Evolutionary conservation across 495 filamentous ascomycete genomes (phyloP).

Genomic region (Aspergillus nanangensis): DNA sequence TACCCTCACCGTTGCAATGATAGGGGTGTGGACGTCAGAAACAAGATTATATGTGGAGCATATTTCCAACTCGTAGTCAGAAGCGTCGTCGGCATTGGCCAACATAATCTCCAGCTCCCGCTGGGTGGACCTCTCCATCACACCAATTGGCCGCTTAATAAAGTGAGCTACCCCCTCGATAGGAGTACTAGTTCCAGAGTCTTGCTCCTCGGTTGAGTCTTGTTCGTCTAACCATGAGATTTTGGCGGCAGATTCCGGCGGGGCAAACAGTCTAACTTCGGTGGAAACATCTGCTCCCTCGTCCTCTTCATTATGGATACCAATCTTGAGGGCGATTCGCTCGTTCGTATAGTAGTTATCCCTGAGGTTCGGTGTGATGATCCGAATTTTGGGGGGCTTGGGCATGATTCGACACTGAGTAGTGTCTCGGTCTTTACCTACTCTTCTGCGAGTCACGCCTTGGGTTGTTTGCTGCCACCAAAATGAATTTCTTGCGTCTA

Average conservation of each 20-base stretch:
- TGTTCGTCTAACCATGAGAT: slow-evolving; percentile 43
- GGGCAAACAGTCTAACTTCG: slow-evolving; percentile 62
- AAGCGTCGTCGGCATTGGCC: slow-evolving; percentile 41
- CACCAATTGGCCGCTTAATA: slow-evolving; percentile 30
- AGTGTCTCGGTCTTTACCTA: slow-evolving; percentile 37
- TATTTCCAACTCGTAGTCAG: slow-evolving; percentile 65
- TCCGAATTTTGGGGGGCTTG: slow-evolving; percentile 86
- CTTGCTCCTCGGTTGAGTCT: slow-evolving; percentile 7
- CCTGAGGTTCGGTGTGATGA: slow-evolving; percentile 55
- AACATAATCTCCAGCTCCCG: slow-evolving; percentile 30
- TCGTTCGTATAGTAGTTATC: slow-evolving; percentile 84
- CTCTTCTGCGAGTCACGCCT: slow-evolving; percentile 28
- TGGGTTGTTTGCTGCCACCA: slow-evolving; percentile 54
- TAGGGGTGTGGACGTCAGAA: slow-evolving; percentile 78
- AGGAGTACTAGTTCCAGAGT: slow-evolving; percentile 23
- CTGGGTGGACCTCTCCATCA: slow-evolving; percentile 46
- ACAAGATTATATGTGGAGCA: slow-evolving; percentile 71
- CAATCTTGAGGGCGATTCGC: slow-evolving; percentile 57
- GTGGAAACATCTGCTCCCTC: slow-evolving; percentile 67
- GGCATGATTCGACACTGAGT: slow-evolving; percentile 64
- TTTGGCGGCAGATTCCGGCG: slow-evolving; percentile 46
- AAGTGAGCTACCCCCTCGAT: slow-evolving; percentile 30
- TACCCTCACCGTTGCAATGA: slow-evolving; percentile 63
- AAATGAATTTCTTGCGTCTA: slow-evolving; percentile 32
- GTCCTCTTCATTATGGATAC: slow-evolving; percentile 79